Evolutionary conservation across 768 basidiomycete species (phyloP).

Genomic region (Tulasnella sp.): DNA sequence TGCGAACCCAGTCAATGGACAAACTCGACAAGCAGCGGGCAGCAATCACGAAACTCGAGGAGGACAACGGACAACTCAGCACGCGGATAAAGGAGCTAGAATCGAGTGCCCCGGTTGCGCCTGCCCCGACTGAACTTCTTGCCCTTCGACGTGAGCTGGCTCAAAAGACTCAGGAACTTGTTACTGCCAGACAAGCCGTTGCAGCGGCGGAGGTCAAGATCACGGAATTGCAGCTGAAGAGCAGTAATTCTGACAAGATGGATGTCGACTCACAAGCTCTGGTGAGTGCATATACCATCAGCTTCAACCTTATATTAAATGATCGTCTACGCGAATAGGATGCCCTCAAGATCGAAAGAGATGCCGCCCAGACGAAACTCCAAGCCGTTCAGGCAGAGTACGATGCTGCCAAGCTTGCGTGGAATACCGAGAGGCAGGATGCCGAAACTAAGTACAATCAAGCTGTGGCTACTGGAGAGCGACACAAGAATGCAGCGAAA

Average conservation of each 20-base stretch:
- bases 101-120: not conserved
- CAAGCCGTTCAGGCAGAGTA: not conserved
- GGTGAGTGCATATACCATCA: not conserved
- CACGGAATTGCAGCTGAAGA: not conserved
- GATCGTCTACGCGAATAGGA: not conserved
- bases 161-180: not conserved
- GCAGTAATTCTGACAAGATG: not conserved
- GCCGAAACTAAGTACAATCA: not conserved
- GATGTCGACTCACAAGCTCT: not conserved
- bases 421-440: not conserved
- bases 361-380: not conserved
- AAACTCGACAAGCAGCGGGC: not conserved
- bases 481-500: not conserved
- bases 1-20: not conserved
- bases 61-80: slow-evolving; percentile 1
- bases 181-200: not conserved
- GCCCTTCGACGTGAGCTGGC: slow-evolving; percentile 1
- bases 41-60: not conserved
- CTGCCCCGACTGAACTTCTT: not conserved
- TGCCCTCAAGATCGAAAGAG: not conserved
- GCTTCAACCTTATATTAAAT: not conserved
- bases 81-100: not conserved
- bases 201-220: not conserved
- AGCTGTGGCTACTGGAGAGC: not conserved
- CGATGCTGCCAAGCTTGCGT: not conserved